Conservation (phyloP, 805 yeast species). For the Wickerhamia fluorescens region DNA sequence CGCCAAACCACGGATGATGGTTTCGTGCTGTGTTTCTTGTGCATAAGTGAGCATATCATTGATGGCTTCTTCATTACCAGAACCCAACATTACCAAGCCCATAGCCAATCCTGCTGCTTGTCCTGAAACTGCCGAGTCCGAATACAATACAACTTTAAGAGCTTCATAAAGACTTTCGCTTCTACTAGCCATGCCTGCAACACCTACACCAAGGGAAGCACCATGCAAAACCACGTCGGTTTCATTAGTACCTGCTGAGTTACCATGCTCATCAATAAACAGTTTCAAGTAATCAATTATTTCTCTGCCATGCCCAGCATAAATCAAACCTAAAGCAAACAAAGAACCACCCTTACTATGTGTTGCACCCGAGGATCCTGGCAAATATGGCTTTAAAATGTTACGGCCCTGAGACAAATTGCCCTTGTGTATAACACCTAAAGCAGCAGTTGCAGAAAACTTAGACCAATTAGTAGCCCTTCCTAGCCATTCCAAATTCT, state of each 20-base stretch:
- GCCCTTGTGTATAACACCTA: constrained; percentile 96
- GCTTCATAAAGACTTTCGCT: constrained; percentile 71
- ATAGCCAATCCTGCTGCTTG: constrained; percentile 95
- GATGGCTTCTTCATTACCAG: constrained; percentile 61
- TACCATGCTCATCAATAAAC: constrained; percentile 60
- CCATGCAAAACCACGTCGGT: constrained; percentile 88
- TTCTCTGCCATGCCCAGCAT: constrained; percentile 94
- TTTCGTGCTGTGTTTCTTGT: constrained; percentile 92
- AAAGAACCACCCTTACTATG: constrained; percentile 95
- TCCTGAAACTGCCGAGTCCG: constrained; percentile 90
- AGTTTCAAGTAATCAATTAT: constrained; percentile 70
- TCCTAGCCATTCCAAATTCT: constrained; percentile 91
- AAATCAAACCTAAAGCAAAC: constrained; percentile 86
- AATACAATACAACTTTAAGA: constrained; percentile 72
- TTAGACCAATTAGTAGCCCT: constrained; percentile 99
- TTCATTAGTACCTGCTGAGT: constrained; percentile 59
- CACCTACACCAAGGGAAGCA: constrained; percentile 91
- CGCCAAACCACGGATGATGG: constrained; percentile 88
- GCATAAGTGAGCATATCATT: constrained; percentile 87
- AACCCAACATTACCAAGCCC: constrained; percentile 94
- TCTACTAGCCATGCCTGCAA: constrained; percentile 92
- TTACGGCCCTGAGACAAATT: constrained; percentile 85
- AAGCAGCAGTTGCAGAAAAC: constrained; percentile 94
- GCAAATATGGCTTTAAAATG: constrained; percentile 84
- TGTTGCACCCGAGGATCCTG: constrained; percentile 71